Base-by-base conservation (phyloP, 805 yeast genomes). In the Kazachstania kunashirensis region DNA sequence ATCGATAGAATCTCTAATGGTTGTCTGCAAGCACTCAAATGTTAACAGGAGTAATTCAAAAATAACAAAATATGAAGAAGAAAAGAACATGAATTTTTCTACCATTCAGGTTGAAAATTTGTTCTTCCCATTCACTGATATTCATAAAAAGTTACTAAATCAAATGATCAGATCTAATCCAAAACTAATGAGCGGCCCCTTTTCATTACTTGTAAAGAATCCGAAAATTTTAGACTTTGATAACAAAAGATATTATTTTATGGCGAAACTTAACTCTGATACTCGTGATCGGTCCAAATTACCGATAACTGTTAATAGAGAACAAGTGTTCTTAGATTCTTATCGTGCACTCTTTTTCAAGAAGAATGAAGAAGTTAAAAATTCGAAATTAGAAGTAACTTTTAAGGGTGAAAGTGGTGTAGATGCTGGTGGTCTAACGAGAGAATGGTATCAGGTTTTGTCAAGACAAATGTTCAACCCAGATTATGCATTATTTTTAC, bases 371-470 rank as follows among this genome's bases (percentile, higher is more conserved):
- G 89, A 81, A 38, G 75, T 86, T 52, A 74, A 77, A 47, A 68
- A 75, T 33, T 71, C 88, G 2, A 79, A 78, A 46, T 63, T 92
- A 47, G 88, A 81, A 34, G 75, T 92, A 29, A 71, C 71, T n/a
- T 92, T 92, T 64, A 77, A 77, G 44, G 95, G 95, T 1, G 99
- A 92, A 59, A 81, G 81, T 37, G 99, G 97, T 47, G 84, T 92
- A 33, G 99, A 92, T 67, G 98, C 95, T 3, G 99, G 99, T 47
- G 99, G 99, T 28, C 79, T 92, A 12, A 84, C 96, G 0, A 70
- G 99, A 52, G 99, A 92, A 57, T 92, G 98, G 98, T 88, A 80
- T 52, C 96, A 88, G 55, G 95, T 88, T 5, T 61, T 92, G 32
- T 78, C 96, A 0, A 70, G 96, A 43, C 96, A 89, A 56, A 88